phyloP scores from a whole-genome alignment of 225 moss, liverwort and hornwort genomes.

The Neckera pumila region DNA sequence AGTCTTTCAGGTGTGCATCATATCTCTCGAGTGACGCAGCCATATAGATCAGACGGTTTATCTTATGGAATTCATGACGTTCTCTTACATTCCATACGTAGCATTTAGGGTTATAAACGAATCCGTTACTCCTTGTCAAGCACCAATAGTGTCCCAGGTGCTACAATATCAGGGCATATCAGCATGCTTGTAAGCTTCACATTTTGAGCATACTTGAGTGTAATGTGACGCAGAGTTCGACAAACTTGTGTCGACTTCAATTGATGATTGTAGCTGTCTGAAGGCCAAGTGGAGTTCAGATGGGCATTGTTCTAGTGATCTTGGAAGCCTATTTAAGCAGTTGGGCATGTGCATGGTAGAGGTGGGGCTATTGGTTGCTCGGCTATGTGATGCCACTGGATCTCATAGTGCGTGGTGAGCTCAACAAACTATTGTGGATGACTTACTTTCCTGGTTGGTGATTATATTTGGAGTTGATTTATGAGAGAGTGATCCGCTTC shows the following conservation, averaged over 20 bases:
- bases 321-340: slow-evolving; percentile 38
- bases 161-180: not conserved
- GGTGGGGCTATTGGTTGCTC: slow-evolving; percentile 63
- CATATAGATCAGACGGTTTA: not conserved
- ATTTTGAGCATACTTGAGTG: slow-evolving; percentile 1
- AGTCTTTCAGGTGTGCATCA: not conserved
- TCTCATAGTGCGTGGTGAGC: slow-evolving; percentile 19
- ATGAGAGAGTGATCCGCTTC: not conserved
- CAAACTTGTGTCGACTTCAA: slow-evolving; percentile 3
- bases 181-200: not conserved
- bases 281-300: not conserved
- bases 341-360: slow-evolving; percentile 76
- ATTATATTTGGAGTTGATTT: not conserved
- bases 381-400: slow-evolving; percentile 44
- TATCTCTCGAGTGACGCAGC: not conserved
- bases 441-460: not conserved
- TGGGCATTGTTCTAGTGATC: slow-evolving; percentile 13
- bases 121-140: not conserved
- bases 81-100: not conserved
- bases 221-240: slow-evolving; percentile 10
- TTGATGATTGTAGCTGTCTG: not conserved
- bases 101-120: not conserved
- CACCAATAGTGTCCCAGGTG: not conserved
- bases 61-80: not conserved
- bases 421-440: not conserved